Evolutionary conservation across 108 stramenopile species (phyloP).

Genomic region (Seminavis robusta): DNA sequence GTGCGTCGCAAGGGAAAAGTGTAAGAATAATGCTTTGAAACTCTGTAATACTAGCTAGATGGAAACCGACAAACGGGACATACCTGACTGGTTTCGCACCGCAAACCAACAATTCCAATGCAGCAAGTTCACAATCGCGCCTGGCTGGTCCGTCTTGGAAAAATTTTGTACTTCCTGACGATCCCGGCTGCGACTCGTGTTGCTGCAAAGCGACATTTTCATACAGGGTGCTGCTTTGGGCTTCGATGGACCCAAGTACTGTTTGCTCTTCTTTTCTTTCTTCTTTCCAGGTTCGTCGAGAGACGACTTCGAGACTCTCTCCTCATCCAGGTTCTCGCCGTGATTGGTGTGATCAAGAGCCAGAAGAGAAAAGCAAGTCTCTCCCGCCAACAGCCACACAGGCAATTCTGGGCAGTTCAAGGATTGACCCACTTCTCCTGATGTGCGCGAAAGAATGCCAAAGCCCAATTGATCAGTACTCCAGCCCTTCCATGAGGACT

Average conservation of each 20-base stretch:
- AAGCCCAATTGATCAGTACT: conserved; percentile 54
- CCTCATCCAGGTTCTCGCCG: no score
- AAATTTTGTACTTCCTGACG: conserved; percentile 14
- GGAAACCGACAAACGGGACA: no score
- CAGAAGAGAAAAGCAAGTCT: conserved; percentile 57
- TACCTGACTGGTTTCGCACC: conserved; percentile 16
- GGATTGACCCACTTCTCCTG: conserved; percentile 15
- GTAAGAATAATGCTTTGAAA: no score
- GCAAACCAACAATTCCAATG: conserved; percentile 78
- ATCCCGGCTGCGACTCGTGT: conserved; percentile 21
- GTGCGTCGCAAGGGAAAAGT: no score
- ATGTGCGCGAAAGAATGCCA: conserved; percentile 41
- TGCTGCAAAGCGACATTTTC: no score
- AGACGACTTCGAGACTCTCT: no score
- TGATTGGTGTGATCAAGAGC: no score
- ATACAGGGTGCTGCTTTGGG: no score
- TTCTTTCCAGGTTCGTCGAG: no score
- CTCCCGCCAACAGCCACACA: conserved; percentile 69
- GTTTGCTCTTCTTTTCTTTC: no score
- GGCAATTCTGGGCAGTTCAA: conserved; percentile 56
- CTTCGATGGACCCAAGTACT: no score
- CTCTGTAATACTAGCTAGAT: no score
- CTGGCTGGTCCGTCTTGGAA: conserved; percentile 37
- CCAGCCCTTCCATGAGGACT: conserved; percentile 48
- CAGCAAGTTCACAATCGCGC: conserved; percentile 32